Evolutionary conservation across 1,284 basidiomycete genomes (phyloP), one percentile per base, ranked within the genome.

Genomic region (Puccinia novopanici): DNA sequence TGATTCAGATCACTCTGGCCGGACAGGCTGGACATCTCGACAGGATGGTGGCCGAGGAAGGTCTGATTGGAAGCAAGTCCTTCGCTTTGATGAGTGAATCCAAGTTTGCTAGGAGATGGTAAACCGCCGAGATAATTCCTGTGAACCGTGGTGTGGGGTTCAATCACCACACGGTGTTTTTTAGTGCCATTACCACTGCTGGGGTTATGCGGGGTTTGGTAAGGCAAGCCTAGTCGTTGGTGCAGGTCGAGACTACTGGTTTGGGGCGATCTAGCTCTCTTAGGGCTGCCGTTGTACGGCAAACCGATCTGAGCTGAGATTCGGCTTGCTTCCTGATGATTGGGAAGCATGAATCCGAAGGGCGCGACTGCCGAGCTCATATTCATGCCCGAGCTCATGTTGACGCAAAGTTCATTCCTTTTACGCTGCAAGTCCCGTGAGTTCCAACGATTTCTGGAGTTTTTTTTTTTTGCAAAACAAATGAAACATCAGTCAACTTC

Each of bases 401-500:
- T 59, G 42, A 40, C 45, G 27, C 40, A 55, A 34, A 72, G 40
- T 24, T 79, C 54, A 45, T 59, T 59, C 17, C 77, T 54, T 34
- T 79, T 79, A 30, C 77, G 67, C 48, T 79, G 77, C 57, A 79
- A 22, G 27, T 79, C 77, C 2, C 77, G 37, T 3, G 77, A 79
- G 54, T 79, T 79, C 77, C 77, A 79, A 8, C 77, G 52, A 72
- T 79, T 79, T 52, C 77, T 79, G 15, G 5, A 45, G 19, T 6
- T 8, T 15, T 10, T 13, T 61, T 61, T 40, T 12, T n/a, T n/a
- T n/a, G n/a, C n/a, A n/a, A 45, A 67, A 37, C n/a, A 10, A 42
- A 65, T 37, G 24, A 9, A 50, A 50, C 8, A n/a, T 42, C 19
- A 42, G 45, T 50, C 13, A 27, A 24, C 30, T 55, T 54, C n/a